Base-by-base conservation (phyloP, 495 filamentous ascomycete genomes). In the Penicillium malachiteum region DNA sequence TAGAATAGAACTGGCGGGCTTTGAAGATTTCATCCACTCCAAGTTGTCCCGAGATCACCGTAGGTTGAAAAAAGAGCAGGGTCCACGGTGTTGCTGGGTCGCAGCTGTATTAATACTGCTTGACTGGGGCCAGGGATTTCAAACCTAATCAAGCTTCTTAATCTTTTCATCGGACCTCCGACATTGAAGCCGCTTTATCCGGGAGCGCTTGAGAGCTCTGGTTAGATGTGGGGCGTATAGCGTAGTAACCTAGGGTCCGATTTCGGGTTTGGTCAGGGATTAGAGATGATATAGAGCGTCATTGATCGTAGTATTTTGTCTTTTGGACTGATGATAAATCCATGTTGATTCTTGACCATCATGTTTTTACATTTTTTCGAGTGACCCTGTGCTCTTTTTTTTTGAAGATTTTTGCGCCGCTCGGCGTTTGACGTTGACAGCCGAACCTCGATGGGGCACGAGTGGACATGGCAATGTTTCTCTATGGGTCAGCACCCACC, bases 131-230 rank as follows among this genome's bases (percentile, higher is more conserved):
- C 21, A 26, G 21, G 21, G 21, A 26, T 26, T 26, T 26, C 21
- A 26, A 26, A 26, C 21, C 4, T 26, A 26, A 26, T 26, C 49
- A 49, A 54, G 48, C 52, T 57, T 37, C 6, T 7, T 11, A 31
- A 5, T 30, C 11, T 53, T 43, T 30, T 3, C 14, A 30, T 65
- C 62, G 62, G 62, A 59, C 37, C 35, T 59, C 59, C 59, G 62
- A 62, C 35, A 34, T 16, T 12, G 38, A 47, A 52, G 58, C 62
- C 62, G 58, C 58, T 18, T 51, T 58, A 65, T 48, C 62, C 62
- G 62, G 48, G 31, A 45, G 6, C 38, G 48, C 32, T 18, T 32
- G 8, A 34, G 16, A 51, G 37, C 48, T 41, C 40, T 14, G 48
- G 34, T n/a, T n/a, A 41, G 39, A 46, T 45, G 49, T 48, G 34